These are phyloP conservation scores for Cryptococcus sp. DNA, from an alignment of 1,284 basidiomycete genomes.

Conservation along the genomic window DNA sequence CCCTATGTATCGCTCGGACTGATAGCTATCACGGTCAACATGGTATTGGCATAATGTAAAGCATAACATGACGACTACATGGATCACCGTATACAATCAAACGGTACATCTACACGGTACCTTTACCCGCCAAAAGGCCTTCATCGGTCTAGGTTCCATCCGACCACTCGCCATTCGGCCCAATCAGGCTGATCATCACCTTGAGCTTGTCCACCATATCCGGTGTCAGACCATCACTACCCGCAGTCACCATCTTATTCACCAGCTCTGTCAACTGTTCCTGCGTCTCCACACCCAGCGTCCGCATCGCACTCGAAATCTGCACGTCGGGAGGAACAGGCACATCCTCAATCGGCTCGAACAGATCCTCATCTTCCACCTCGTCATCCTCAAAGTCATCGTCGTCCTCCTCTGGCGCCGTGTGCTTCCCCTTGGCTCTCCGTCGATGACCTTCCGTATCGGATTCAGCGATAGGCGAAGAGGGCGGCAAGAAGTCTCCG, in stretches of 20 bases:
- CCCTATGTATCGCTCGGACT: slow-evolving; percentile 77
- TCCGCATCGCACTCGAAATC: slow-evolving; percentile 6
- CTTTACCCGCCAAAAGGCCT: no score
- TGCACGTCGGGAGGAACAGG: slow-evolving; percentile 18
- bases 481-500: slow-evolving; percentile 30
- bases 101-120: no score
- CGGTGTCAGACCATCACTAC: slow-evolving; percentile 7
- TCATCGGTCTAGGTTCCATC: no score
- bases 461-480: slow-evolving; percentile 22
- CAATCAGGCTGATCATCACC: slow-evolving; percentile 7
- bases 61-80: no score
- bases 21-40: slow-evolving; percentile 67
- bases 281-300: slow-evolving; percentile 10
- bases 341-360: slow-evolving; percentile 36
- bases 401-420: slow-evolving; percentile 15
- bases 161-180: slow-evolving; percentile 6
- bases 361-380: slow-evolving; percentile 33
- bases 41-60: slow-evolving; percentile 51
- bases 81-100: no score
- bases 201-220: slow-evolving; percentile 13
- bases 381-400: slow-evolving; percentile 27
- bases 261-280: slow-evolving; percentile 8
- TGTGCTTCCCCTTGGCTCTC: slow-evolving; percentile 1
- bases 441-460: slow-evolving; percentile 15
- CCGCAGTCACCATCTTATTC: slow-evolving; percentile 9